Percentiles rank a stretch among this genome's conserved stretches.
Conservation (phyloP, 1,284 basidiomycete species). For the Apiotrichum sp. region DNA sequence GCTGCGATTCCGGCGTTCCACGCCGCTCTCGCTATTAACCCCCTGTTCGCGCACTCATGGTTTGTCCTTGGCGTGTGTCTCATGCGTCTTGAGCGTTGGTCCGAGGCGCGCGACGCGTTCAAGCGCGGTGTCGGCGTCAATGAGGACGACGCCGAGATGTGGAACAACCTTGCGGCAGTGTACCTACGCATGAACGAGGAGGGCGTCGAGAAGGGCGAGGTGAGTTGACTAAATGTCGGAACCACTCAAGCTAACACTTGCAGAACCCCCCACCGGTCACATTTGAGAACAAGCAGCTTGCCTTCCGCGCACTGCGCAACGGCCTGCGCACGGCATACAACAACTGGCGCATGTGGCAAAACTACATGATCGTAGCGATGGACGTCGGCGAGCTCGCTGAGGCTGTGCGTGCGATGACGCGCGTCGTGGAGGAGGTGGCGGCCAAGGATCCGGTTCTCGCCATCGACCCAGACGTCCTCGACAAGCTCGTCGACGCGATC, state of each 20-base stretch:
- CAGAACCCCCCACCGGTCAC: conserved; percentile 27
- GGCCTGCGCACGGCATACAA: conserved; percentile 78
- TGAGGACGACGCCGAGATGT: conserved; percentile 94
- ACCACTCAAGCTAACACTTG: not conserved
- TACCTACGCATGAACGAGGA: conserved; percentile 72
- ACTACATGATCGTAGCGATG: conserved; percentile 91
- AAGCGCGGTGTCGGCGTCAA: conserved; percentile 80
- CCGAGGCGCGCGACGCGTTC: conserved; percentile 76
- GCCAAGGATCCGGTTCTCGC: conserved; percentile 57
- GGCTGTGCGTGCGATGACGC: conserved; percentile 72
- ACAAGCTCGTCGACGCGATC: conserved; percentile 79
- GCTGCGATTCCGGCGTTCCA: conserved; percentile 64
- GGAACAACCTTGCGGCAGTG: conserved; percentile 95
- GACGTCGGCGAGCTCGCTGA: conserved; percentile 90
- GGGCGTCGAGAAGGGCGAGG: conserved; percentile 26
- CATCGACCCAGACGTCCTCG: conserved; percentile 79
- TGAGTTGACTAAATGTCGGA: conserved; percentile 5
- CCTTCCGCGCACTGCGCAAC: conserved; percentile 88
- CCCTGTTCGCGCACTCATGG: conserved; percentile 81
- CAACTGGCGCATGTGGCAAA: conserved; percentile 97
- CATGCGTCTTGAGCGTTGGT: conserved; percentile 75
- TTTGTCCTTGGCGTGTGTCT: conserved; percentile 90
- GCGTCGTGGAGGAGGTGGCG: conserved; percentile 71
- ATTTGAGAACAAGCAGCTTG: conserved; percentile 67
- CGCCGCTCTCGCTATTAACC: conserved; percentile 78